These are phyloP conservation scores for Cladosporium cucumerinum DNA, from an alignment of 2,329 filamentous ascomycete species.

Conservation along the genomic window DNA sequence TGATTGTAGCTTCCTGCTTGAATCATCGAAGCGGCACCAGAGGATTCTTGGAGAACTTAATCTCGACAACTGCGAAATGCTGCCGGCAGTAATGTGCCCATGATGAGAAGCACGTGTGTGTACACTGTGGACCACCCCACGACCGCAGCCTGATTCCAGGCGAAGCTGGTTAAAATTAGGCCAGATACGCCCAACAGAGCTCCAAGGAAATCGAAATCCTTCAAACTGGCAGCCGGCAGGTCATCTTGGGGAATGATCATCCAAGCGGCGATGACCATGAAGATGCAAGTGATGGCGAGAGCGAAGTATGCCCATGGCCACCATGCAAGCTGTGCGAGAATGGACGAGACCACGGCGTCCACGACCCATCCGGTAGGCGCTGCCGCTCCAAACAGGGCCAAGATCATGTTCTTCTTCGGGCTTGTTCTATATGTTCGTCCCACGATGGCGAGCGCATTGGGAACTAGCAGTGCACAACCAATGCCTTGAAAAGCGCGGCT, in stretches of 20 bases:
- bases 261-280: constrained; percentile 20
- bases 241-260: constrained; percentile 19
- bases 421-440: constrained; percentile 35
- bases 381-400: constrained; percentile 37
- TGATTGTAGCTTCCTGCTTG: constrained; percentile 23
- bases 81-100: constrained; percentile 28
- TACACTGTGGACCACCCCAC: constrained; percentile 33
- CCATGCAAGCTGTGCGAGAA: constrained; percentile 34
- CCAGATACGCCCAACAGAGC: constrained; percentile 29
- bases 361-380: constrained; percentile 38
- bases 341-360: constrained; percentile 33
- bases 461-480: constrained; percentile 36
- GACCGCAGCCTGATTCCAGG: constrained; percentile 34
- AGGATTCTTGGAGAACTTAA: constrained; percentile 20
- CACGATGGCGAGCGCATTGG: constrained; percentile 39
- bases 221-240: constrained; percentile 23
- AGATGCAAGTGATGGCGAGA: constrained; percentile 23
- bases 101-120: constrained; percentile 30
- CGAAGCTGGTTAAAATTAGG: constrained; percentile 33
- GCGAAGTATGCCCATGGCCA: constrained; percentile 36
- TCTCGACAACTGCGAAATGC: constrained; percentile 32
- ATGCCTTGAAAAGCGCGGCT: constrained; percentile 41
- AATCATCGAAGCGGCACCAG: constrained; percentile 29
- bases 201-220: constrained; percentile 19
- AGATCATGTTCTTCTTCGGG: constrained; percentile 38